These are phyloP conservation scores for Ceratobasidium theobromae DNA, from an alignment of 1,284 basidiomycete species.

Conservation along the genomic window DNA sequence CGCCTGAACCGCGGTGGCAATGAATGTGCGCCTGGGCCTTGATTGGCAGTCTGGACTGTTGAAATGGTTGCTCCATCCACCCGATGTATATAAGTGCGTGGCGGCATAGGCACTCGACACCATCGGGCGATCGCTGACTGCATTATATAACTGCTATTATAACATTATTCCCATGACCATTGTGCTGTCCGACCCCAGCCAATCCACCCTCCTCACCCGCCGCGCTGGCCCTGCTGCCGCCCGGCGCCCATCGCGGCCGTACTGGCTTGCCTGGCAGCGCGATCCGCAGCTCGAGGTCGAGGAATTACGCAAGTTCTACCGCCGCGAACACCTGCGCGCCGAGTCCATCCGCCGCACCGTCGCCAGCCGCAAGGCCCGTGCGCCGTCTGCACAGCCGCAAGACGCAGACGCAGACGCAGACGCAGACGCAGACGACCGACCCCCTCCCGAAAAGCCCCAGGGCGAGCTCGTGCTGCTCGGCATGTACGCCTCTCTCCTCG, in stretches of 20 bases:
- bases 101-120: too few relatives aligned
- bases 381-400: neutral
- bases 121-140: too few relatives aligned
- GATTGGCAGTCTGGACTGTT: neutral
- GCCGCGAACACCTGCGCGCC: constrained; percentile 15
- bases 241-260: constrained; percentile 14
- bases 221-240: constrained; percentile 25
- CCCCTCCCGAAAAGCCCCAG: neutral
- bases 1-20: constrained; percentile 13
- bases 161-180: constrained; percentile 4
- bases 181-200: constrained; percentile 24
- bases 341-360: constrained; percentile 11
- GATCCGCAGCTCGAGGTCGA: constrained; percentile 21
- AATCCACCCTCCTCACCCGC: constrained; percentile 23
- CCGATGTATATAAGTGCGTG: too few relatives aligned
- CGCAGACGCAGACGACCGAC: too few relatives aligned
- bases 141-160: too few relatives aligned
- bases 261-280: constrained; percentile 28
- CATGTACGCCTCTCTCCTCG: constrained; percentile 25
- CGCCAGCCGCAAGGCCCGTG: constrained; percentile 1
- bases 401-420: neutral
- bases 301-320: constrained; percentile 10
- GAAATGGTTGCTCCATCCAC: neutral
- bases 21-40: constrained; percentile 6
- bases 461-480: neutral